Base-by-base conservation (phyloP, 495 filamentous ascomycete genomes). In the Tuber magnatum region DNA sequence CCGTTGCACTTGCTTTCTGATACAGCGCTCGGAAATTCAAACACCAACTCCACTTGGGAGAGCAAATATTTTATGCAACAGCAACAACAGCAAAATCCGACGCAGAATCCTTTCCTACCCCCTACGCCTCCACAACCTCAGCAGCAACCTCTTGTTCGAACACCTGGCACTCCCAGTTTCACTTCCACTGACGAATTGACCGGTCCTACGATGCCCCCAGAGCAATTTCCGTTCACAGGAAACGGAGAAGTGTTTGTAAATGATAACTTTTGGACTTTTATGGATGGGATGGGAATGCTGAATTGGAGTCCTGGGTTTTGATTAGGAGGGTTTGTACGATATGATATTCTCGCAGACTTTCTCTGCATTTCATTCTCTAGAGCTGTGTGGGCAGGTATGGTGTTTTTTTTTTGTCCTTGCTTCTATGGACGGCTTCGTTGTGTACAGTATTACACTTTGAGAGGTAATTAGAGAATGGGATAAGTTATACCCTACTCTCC, bases 211-310 rank as follows among this genome's bases (percentile, higher is more conserved):
- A 16, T 12, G 20, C 28, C 41, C 6, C 44, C 20, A 42, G 38
- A 71, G n/a, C 48, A 46, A 24, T 48, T 76, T 44, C 38, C 72
- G 51, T 72, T 79, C 73, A 72, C 80, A 22, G 69, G 80, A 68
- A 73, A 72, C 70, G 73, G 80, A 8, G 72, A 74, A 39, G 74
- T 80, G 71, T 81, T 79, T 75, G 71, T 74, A 38, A 73, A 82
- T 14, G 74, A 81, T 73, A 77, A 68, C 7, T 82, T 81, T 40
- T 82, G 80, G 80, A 46, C 56, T 22, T 56, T 78, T 70, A 70
- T 81, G 71, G 78, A 78, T 32, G 73, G 32, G 14, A n/a, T 72
- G 68, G 73, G 43, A 22, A 10, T 10, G 48, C 24, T n/a, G 48
- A 20, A 56, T 56, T 56, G 48, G 48, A n/a, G 48, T 7, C 6